These are phyloP conservation scores for Saccharomycopsis sp. DNA, from an alignment of 805 yeast genomes.

Conservation along the genomic window DNA sequence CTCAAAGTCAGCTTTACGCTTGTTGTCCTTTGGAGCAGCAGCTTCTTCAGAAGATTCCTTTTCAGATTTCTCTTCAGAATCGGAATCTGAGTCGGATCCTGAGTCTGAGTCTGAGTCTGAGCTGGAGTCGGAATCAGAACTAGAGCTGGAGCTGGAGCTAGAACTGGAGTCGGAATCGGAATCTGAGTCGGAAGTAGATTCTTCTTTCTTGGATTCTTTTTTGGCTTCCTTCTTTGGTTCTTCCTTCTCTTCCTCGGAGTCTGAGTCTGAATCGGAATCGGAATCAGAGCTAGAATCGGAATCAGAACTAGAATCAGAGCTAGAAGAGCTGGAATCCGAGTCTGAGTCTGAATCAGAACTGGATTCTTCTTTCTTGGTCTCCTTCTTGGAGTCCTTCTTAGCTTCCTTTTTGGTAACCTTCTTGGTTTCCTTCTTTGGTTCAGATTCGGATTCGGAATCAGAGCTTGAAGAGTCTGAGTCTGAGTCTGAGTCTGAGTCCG, in stretches of 20 bases:
- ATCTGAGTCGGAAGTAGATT: conserved; percentile 23
- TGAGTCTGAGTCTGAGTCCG: conserved; percentile 22
- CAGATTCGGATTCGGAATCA: conserved; percentile 24
- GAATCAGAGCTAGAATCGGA: conserved; percentile 29
- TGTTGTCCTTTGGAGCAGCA: conserved; percentile 31
- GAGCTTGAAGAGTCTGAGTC: conserved; percentile 20
- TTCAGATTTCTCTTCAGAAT: conserved; percentile 23
- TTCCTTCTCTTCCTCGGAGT: not conserved
- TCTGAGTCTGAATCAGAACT: conserved; percentile 7
- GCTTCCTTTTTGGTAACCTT: conserved; percentile 10
- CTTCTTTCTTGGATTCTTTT: conserved; percentile 16
- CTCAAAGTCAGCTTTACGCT: conserved; percentile 30
- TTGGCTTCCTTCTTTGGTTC: conserved; percentile 14
- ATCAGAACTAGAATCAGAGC: conserved; percentile 26
- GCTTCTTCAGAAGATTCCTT: conserved; percentile 26
- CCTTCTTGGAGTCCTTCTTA: conserved; percentile 7
- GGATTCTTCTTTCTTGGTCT: conserved; percentile 9
- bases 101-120: conserved; percentile 25
- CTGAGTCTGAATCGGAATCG: conserved; percentile 24
- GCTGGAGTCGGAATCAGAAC: conserved; percentile 21
- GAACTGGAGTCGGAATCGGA: conserved; percentile 14
- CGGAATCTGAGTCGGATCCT: conserved; percentile 22
- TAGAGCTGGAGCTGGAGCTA: conserved; percentile 4
- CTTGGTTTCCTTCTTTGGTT: conserved; percentile 25
- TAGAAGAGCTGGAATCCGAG: conserved; percentile 15